Percentiles rank a stretch among this genome's conserved stretches.
These are phyloP conservation scores for Aquilaria agallochum DNA, from an alignment of 441 rosid species.

Conservation along the genomic window DNA sequence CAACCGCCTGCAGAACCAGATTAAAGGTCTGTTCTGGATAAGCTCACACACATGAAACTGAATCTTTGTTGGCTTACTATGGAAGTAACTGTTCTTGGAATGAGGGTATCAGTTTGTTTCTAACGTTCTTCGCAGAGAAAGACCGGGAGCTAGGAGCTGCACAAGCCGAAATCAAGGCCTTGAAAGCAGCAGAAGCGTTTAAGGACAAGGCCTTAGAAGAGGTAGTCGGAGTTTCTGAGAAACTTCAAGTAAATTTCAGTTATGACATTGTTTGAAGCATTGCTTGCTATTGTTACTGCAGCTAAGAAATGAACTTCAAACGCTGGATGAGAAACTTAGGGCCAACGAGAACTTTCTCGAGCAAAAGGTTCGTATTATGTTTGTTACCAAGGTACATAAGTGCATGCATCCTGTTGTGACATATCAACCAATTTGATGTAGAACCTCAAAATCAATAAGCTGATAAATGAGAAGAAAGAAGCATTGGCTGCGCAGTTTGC, in stretches of 20 bases:
- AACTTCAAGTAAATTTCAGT: background rate
- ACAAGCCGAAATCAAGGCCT: conserved; percentile 59
- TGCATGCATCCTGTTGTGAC: background rate
- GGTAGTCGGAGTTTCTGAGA: conserved; percentile 34
- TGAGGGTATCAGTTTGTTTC: background rate
- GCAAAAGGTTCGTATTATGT: conserved; percentile 47
- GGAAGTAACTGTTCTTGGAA: background rate
- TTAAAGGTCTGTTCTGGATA: conserved; percentile 42
- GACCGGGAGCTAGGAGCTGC: conserved; percentile 50
- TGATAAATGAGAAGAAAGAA: conserved; percentile 62
- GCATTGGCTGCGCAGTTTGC: conserved; percentile 86
- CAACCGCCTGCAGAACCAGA: conserved; percentile 64
- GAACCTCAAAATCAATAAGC: conserved; percentile 78
- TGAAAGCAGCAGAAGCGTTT: conserved; percentile 54
- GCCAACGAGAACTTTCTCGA: conserved; percentile 46
- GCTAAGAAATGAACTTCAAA: conserved; percentile 48
- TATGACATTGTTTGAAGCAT: background rate
- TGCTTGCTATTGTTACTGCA: conserved; percentile 19
- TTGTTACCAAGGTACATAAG: background rate
- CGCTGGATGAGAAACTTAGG: conserved; percentile 50
- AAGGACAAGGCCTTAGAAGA: conserved; percentile 67
- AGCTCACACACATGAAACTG: no score
- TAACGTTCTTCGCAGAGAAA: conserved; percentile 42
- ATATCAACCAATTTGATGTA: conserved; percentile 16
- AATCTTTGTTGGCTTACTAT: background rate